Evolutionary conservation across 352 stramenopile species (phyloP).

Genomic region (Globisporangium lucens): DNA sequence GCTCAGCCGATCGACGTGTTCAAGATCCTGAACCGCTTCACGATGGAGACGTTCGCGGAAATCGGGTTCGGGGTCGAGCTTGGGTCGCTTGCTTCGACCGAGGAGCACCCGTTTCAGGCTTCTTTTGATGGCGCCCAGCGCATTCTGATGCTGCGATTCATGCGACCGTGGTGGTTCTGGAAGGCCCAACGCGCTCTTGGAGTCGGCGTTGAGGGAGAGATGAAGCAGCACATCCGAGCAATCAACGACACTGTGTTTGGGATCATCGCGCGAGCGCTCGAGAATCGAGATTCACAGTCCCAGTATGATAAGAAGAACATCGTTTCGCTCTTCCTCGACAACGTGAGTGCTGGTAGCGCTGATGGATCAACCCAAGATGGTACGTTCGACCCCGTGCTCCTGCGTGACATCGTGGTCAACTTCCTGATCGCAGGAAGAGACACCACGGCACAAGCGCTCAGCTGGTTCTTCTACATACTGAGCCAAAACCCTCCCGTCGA

Average conservation of each 20-base stretch:
- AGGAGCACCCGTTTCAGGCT: background rate
- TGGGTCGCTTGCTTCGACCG: background rate
- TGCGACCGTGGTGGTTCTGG: constrained; percentile 36
- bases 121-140: constrained; percentile 11
- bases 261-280: constrained; percentile 32
- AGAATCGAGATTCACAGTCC: constrained; percentile 2
- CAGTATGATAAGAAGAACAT: constrained; percentile 23
- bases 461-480: constrained; percentile 47
- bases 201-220: constrained; percentile 10
- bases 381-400: constrained; percentile 8
- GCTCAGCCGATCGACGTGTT: constrained; percentile 16
- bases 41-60: constrained; percentile 16
- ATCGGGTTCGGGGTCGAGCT: background rate
- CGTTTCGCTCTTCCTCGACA: constrained; percentile 47
- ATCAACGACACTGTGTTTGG: constrained; percentile 33
- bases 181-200: background rate
- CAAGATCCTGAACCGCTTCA: constrained; percentile 30
- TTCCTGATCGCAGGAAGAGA: constrained; percentile 49
- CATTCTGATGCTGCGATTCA: constrained; percentile 27
- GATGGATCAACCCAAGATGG: background rate
- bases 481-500: constrained; percentile 31
- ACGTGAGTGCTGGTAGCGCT: constrained; percentile 16
- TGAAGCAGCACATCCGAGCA: constrained; percentile 26
- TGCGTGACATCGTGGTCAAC: constrained; percentile 52
- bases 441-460: constrained; percentile 37